Evolutionary conservation across 78 protist species (phyloP).

Genomic region (Dictyostelium purpureum): DNA sequence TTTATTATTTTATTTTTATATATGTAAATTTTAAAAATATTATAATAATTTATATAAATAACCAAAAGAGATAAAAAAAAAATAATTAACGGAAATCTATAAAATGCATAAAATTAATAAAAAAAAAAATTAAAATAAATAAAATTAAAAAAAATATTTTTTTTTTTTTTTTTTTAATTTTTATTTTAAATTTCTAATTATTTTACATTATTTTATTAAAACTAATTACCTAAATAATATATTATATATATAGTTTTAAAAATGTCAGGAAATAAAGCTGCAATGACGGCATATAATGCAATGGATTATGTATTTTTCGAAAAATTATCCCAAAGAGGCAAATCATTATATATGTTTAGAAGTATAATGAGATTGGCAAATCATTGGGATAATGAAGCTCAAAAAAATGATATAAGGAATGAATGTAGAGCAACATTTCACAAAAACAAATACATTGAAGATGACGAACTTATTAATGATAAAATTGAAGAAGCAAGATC

Average conservation of each 20-base stretch:
- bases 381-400: slow-evolving; percentile 38
- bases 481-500: slow-evolving; percentile 76
- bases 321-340: not conserved
- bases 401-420: slow-evolving; percentile 41
- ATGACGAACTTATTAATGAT: not conserved
- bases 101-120: too few species aligned
- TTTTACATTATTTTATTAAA: not conserved
- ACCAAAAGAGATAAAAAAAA: too few species aligned
- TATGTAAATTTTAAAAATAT: too few species aligned
- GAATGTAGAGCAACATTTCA: slow-evolving; percentile 45
- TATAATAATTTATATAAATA: too few species aligned
- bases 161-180: not conserved
- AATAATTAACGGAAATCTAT: too few species aligned
- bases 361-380: slow-evolving; percentile 47
- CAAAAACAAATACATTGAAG: slow-evolving; percentile 14
- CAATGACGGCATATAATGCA: slow-evolving; percentile 18
- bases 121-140: too few species aligned
- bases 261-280: not conserved
- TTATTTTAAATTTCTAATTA: not conserved
- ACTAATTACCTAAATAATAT: not conserved
- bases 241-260: not conserved
- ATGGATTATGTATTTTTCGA: slow-evolving; percentile 13
- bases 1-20: too few species aligned
- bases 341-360: slow-evolving; percentile 50
- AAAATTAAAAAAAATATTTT: not conserved